phyloP scores from a whole-genome alignment of 441 rosid species.

The Sinapis alba region DNA sequence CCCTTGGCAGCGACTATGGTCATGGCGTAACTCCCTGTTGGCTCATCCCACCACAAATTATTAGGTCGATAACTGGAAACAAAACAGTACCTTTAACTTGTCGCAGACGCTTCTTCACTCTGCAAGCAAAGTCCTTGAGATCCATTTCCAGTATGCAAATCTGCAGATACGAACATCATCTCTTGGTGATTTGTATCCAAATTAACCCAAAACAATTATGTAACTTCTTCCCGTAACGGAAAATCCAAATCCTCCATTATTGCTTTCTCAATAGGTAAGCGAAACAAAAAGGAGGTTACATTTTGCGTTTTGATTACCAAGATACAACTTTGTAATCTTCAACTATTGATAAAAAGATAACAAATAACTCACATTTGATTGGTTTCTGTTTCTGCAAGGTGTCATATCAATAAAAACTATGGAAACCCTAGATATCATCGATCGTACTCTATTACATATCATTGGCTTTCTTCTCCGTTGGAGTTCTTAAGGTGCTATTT shows the following conservation, averaged over 20 bases:
- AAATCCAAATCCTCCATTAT: slow-evolving; percentile 23
- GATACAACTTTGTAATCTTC: background rate
- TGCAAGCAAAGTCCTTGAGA: slow-evolving; percentile 11
- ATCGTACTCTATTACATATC: background rate
- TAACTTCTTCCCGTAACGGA: slow-evolving; percentile 3
- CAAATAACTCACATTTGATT: background rate
- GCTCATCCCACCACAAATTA: background rate
- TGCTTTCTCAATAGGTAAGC: background rate
- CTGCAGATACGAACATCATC: background rate
- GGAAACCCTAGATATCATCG: slow-evolving; percentile 1
- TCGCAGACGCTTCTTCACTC: slow-evolving; percentile 20
- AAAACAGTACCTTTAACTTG: slow-evolving; percentile 10
- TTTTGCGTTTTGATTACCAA: background rate
- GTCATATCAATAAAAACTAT: slow-evolving; percentile 2
- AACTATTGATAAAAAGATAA: background rate
- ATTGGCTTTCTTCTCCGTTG: background rate
- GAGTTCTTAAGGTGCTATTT: background rate
- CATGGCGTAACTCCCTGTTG: slow-evolving; percentile 23
- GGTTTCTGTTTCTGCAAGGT: background rate
- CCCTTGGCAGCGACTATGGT: slow-evolving; percentile 18
- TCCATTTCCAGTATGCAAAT: slow-evolving; percentile 26
- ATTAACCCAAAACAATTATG: background rate
- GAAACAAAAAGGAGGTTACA: background rate
- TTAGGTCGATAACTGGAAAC: background rate
- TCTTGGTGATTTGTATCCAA: background rate